Percentiles rank a stretch among this genome's conserved stretches.
phyloP scores from a whole-genome alignment of 106 monocot genomes.

The Triglochin maritima region DNA sequence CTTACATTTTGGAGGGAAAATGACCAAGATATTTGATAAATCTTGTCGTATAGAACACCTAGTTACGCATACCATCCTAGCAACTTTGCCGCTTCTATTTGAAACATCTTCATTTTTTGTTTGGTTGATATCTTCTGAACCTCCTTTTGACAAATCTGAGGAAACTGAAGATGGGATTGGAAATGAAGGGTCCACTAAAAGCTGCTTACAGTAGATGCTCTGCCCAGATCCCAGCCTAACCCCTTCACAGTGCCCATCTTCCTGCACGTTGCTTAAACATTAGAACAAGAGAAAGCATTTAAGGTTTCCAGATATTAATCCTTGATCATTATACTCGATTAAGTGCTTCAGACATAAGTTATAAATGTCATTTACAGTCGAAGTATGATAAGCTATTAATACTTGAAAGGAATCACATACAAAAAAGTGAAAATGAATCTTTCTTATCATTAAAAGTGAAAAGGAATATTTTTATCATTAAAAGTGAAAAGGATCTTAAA shows the following conservation, averaged over 20 bases:
- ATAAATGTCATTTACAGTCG: not conserved
- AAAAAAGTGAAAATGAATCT: not conserved
- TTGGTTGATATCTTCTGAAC: not conserved
- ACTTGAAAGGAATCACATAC: too few relatives aligned
- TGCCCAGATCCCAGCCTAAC: conserved; percentile 74
- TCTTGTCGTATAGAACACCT: conserved; percentile 31
- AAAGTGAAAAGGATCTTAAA: not conserved
- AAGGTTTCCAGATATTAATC: not conserved
- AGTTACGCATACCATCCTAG: conserved; percentile 60
- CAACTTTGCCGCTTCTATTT: conserved; percentile 26
- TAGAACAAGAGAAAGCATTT: not conserved
- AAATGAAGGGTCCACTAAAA: conserved; percentile 55
- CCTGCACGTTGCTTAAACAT: conserved; percentile 25
- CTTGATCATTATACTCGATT: not conserved
- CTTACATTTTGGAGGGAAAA: conserved; percentile 87
- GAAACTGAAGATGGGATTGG: conserved; percentile 19
- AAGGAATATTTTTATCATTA: not conserved
- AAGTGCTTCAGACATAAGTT: not conserved
- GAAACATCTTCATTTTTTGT: conserved; percentile 7
- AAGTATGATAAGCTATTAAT: not conserved
- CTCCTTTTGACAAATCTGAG: not conserved
- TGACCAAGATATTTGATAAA: conserved; percentile 51
- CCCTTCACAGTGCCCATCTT: conserved; percentile 41
- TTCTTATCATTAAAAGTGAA: not conserved
- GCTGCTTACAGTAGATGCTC: conserved; percentile 56